Percentiles rank a stretch among this genome's conserved stretches.
These are phyloP conservation scores for Cladophialophora bantiana DNA, from an alignment of 2,329 filamentous ascomycete genomes.

Conservation along the genomic window DNA sequence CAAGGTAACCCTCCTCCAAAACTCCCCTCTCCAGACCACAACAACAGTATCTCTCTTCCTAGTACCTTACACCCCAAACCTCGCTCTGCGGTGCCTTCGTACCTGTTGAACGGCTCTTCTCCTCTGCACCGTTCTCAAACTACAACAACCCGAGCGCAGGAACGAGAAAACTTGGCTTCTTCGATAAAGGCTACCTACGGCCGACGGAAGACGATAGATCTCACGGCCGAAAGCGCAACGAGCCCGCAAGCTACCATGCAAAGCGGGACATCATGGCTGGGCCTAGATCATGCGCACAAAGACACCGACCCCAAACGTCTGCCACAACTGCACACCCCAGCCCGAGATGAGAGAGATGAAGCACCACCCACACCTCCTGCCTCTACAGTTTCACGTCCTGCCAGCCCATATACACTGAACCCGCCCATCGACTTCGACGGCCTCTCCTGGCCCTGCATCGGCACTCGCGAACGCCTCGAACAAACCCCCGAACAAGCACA, in stretches of 20 bases:
- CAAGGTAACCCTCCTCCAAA: conserved; percentile 31
- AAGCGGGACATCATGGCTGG: conserved; percentile 31
- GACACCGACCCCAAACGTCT: conserved; percentile 28
- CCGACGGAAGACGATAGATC: conserved; percentile 55
- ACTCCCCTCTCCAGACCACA: conserved; percentile 22
- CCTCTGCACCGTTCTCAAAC: conserved; percentile 53
- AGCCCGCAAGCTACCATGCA: conserved; percentile 25
- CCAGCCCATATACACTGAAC: conserved; percentile 57
- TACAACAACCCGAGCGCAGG: conserved; percentile 57
- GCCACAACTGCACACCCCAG: conserved; percentile 53
- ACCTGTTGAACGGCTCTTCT: conserved; percentile 63
- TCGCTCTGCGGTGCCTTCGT: conserved; percentile 61
- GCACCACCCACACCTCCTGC: conserved; percentile 60
- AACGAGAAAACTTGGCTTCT: conserved; percentile 64
- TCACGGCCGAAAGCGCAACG: conserved; percentile 43
- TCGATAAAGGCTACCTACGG: conserved; percentile 66
- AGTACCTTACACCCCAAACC: conserved; percentile 49
- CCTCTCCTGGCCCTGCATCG: conserved; percentile 59
- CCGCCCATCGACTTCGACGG: conserved; percentile 61
- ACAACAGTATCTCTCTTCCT: conserved; percentile 6
- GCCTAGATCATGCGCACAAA: conserved; percentile 33
- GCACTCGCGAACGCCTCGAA: conserved; percentile 60
- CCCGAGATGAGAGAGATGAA: conserved; percentile 61
- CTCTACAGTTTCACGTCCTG: conserved; percentile 58
- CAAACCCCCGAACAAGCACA: conserved; percentile 65